Evolutionary conservation across 305 asterid genomes (phyloP), one percentile per base, ranked within the genome.

Genomic region (Fraxinus latifolia): DNA sequence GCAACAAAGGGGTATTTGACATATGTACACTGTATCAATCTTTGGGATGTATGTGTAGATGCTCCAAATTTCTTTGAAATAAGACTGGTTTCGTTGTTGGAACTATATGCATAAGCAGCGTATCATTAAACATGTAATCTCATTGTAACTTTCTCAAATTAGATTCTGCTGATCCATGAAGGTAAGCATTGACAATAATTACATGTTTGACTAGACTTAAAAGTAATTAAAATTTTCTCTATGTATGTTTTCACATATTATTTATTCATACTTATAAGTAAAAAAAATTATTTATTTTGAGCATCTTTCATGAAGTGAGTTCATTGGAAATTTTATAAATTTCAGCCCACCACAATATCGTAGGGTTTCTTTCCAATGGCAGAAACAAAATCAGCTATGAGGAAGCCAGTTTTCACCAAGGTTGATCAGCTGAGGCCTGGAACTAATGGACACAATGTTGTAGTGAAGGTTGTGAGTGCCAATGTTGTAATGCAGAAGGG

Each of bases 381-480:
- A 21, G 97, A 93, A 87, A 72, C 87, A 55, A 90, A 86, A 85
- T 82, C 90, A 65, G 78, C 90, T 39, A 89, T 85, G 97, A 90
- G 97, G 83, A 93, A 93, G 87, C 97, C 97, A 12, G 92, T 93
- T 79, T 93, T 93, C 84, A 84, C 87, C 82, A 92, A 90, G 88
- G 87, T 92, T 80, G 95, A 90, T 82, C 95, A 92, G 87, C 90
- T 93, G 77, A 80, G 92, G 34, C 97, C 97, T 7, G 94, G 94
- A n/a, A 92, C 97, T 25, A 93, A 79, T 21, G 97, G 97, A 27
- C 97, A 93, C 85, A 93, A 93, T 87, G 91, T 93, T 58, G 89
- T 92, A 1, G 92, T 91, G 8, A 93, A 91, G 87, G 94, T 93
- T 80, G 89, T 93, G 79, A 92, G 89, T 84, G 82, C 95, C n/a